Percentiles rank a stretch among this genome's conserved stretches.
Evolutionary conservation across 129 eudicot species (phyloP).

Genomic region (Mikania micrantha): DNA sequence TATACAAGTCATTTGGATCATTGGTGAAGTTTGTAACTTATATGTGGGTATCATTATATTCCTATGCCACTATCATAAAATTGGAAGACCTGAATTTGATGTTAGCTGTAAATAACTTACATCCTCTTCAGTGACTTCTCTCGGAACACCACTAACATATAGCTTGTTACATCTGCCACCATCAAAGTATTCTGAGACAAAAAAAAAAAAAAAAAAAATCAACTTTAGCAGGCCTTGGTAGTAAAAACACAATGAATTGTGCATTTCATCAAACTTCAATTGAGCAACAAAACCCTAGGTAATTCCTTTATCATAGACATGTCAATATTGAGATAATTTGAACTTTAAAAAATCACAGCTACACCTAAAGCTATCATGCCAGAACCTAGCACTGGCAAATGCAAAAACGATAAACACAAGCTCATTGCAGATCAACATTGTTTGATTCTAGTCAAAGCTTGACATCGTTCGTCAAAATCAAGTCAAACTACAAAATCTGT

Average conservation of each 20-base stretch:
- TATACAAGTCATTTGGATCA: neutral
- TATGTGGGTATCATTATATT: neutral
- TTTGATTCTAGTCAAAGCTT: neutral
- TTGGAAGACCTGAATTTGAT: neutral
- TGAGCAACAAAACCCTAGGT: conserved; percentile 1
- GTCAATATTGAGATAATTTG: neutral
- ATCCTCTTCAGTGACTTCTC: conserved; percentile 45
- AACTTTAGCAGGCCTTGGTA: conserved; percentile 11
- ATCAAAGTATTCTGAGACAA: conserved; percentile 32
- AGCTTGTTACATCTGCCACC: conserved; percentile 47
- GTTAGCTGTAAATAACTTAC: conserved; percentile 34
- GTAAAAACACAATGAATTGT: neutral
- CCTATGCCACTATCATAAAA: conserved; percentile 1
- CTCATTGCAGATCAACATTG: neutral
- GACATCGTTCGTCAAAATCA: neutral
- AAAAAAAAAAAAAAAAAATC: neutral
- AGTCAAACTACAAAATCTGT: neutral
- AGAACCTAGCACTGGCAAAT: neutral
- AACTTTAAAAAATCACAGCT: neutral
- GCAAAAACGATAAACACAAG: neutral
- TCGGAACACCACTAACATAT: conserved; percentile 49
- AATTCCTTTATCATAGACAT: conserved; percentile 1
- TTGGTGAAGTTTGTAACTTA: neutral
- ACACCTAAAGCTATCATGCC: neutral
- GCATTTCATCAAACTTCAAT: neutral